Conservation (phyloP, 352 stramenopile genomes). For the Pythium angustatum region DNA sequence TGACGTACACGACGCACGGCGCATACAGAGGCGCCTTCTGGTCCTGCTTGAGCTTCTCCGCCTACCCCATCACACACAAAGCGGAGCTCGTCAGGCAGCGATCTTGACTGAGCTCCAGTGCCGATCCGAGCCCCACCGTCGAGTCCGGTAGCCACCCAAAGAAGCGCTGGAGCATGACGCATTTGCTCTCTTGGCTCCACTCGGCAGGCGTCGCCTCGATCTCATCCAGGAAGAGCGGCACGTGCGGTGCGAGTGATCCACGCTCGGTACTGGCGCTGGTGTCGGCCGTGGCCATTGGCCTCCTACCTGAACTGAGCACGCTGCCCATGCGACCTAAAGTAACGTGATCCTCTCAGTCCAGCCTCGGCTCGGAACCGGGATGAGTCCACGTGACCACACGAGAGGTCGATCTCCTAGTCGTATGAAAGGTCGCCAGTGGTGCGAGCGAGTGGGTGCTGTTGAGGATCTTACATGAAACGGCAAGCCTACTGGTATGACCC, state of each 20-base stretch:
- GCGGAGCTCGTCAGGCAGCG: background rate
- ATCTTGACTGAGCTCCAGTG: background rate
- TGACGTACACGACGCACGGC: slow-evolving; percentile 23
- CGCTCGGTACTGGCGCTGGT: no score
- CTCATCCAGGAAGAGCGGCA: slow-evolving; percentile 54
- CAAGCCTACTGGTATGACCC: no score
- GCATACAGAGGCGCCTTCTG: slow-evolving; percentile 27
- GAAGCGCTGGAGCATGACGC: slow-evolving; percentile 54
- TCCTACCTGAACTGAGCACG: slow-evolving; percentile 18
- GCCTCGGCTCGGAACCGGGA: background rate
- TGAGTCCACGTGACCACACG: background rate
- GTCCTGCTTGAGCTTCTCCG: slow-evolving; percentile 32
- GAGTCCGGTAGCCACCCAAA: slow-evolving; percentile 62
- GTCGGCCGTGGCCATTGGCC: background rate
- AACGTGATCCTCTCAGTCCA: no score
- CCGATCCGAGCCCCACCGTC: slow-evolving; percentile 22
- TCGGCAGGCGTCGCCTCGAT: slow-evolving; percentile 41
- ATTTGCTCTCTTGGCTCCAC: slow-evolving; percentile 61
- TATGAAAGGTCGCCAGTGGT: no score
- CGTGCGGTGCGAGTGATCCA: no score
- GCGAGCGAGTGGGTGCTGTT: no score
- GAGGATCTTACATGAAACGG: no score
- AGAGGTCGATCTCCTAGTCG: no score
- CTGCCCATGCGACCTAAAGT: slow-evolving; percentile 30
- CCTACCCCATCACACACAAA: slow-evolving; percentile 5